Percentiles rank a stretch among this genome's conserved stretches.
phyloP scores from a whole-genome alignment of 805 yeast genomes.

The Kregervanrija fluxuum region DNA sequence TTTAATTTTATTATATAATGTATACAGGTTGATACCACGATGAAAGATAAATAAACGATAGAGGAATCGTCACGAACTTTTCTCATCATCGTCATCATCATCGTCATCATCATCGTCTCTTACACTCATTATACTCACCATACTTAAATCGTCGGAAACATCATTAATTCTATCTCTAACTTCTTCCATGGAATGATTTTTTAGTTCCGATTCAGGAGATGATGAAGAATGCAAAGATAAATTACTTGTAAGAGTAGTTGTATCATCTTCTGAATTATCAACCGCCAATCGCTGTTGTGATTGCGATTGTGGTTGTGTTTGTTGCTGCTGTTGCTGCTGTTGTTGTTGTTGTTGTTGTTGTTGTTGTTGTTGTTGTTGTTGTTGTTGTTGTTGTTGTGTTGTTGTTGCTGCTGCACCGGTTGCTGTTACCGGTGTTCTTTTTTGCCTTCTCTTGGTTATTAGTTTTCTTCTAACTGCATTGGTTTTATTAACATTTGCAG shows the following conservation, averaged over 20 bases:
- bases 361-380: not conserved
- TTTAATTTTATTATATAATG: no score
- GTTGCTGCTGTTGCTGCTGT: not conserved
- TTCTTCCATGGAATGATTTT: no score
- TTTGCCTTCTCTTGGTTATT: constrained; percentile 10
- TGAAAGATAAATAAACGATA: no score
- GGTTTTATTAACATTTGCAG: no score
- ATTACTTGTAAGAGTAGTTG: no score
- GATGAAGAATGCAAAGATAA: no score
- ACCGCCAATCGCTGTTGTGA: not conserved
- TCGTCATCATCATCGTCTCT: constrained; percentile 8
- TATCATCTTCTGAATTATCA: no score
- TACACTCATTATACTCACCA: constrained; percentile 22
- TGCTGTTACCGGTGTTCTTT: constrained; percentile 1
- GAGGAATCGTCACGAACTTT: no score
- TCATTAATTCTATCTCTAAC: constrained; percentile 3
- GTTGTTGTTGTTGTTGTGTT: not conserved
- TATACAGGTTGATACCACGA: no score
- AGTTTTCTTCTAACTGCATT: constrained; percentile 5
- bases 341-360: not conserved
- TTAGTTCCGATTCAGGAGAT: no score
- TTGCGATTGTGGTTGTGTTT: not conserved
- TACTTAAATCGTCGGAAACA: constrained; percentile 16
- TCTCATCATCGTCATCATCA: not conserved
- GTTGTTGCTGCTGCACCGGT: not conserved